These are phyloP conservation scores for Hypomyces perniciosus DNA, from an alignment of 2,329 filamentous ascomycete genomes.

Conservation along the genomic window DNA sequence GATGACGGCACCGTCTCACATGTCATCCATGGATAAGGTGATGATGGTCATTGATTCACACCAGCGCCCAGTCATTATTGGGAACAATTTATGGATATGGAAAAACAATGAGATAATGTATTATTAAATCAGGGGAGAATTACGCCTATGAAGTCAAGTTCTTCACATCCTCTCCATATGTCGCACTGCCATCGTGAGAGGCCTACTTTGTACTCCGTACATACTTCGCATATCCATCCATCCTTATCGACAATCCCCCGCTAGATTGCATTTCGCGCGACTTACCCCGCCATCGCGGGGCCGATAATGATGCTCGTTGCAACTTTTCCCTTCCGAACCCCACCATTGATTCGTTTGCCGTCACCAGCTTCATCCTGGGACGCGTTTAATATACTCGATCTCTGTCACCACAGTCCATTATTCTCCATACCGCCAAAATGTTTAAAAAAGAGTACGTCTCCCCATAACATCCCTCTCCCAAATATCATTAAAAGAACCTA, in stretches of 20 bases:
- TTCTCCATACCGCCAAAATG: constrained; percentile 48
- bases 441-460: constrained; percentile 82
- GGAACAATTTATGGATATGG: no score
- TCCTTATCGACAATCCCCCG: neutral
- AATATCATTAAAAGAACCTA: neutral
- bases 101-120: no score
- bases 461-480: neutral
- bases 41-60: no score
- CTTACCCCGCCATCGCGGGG: constrained; percentile 22
- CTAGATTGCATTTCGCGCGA: constrained; percentile 15
- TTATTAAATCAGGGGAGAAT: no score
- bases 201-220: neutral
- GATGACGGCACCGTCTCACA: constrained; percentile 56
- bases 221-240: neutral
- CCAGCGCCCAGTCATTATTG: no score
- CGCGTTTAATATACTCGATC: constrained; percentile 8
- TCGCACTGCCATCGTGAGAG: neutral
- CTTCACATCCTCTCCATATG: no score
- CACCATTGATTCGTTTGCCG: neutral
- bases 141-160: no score
- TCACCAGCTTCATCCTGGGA: neutral
- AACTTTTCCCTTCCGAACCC: no score
- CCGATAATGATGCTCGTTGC: neutral
- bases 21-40: constrained; percentile 46
- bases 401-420: neutral